Percentiles rank a stretch among this genome's conserved stretches.
These are phyloP conservation scores for Alternaria gansuensis DNA, from an alignment of 2,329 filamentous ascomycete genomes.

Conservation along the genomic window DNA sequence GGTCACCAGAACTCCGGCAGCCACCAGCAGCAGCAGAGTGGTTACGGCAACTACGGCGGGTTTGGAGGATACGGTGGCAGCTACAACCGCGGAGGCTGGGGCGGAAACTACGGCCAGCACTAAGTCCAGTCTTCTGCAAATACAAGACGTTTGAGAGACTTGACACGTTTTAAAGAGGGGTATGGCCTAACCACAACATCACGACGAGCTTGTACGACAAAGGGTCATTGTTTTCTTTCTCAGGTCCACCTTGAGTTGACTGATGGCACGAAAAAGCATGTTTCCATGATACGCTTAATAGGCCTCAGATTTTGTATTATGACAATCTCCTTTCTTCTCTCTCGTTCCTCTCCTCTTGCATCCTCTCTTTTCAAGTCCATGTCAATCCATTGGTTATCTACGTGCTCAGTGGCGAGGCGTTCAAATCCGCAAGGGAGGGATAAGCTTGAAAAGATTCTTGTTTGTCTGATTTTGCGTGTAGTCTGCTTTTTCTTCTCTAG, in stretches of 20 bases:
- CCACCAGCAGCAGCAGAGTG: conserved; percentile 56
- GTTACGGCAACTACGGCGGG: conserved; percentile 56
- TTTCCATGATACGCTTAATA: conserved; percentile 37
- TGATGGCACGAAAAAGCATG: conserved; percentile 41
- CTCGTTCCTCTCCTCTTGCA: conserved; percentile 42
- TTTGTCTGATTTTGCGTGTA: conserved; percentile 27
- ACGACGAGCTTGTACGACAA: conserved; percentile 35
- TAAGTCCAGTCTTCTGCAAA: conserved; percentile 28
- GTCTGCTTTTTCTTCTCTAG: conserved; percentile 23
- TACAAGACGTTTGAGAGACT: conserved; percentile 14
- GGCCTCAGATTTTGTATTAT: conserved; percentile 47
- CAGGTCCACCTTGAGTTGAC: conserved; percentile 31
- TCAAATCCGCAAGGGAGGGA: conserved; percentile 39
- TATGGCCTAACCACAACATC: conserved; percentile 39
- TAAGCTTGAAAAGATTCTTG: conserved; percentile 34
- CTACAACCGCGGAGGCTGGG: conserved; percentile 59
- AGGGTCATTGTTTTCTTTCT: conserved; percentile 32
- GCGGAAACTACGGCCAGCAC: conserved; percentile 58
- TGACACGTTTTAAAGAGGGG: conserved; percentile 18
- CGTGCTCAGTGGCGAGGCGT: conserved; percentile 37
- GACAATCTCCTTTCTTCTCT: conserved; percentile 41
- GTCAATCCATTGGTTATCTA: conserved; percentile 29
- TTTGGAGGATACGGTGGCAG: conserved; percentile 55
- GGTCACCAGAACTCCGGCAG: conserved; percentile 59
- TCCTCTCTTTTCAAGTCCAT: conserved; percentile 43